Conservation (phyloP, 495 filamentous ascomycete species). For the Trypethelium eluteriae region DNA sequence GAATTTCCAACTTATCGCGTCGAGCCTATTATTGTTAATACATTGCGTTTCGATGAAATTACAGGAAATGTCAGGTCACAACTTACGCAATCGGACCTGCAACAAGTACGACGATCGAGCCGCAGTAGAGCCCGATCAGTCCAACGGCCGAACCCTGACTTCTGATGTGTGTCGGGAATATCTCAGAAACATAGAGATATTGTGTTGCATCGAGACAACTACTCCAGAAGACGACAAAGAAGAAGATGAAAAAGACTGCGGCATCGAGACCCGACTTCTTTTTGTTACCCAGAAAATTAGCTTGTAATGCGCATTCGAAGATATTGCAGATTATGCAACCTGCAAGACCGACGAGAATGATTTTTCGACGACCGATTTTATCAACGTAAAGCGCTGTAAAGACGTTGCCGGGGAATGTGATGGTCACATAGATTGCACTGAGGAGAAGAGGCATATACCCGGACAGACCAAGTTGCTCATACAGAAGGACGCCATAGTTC, state of each 20-base stretch:
- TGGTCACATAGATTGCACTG: conserved; percentile 21
- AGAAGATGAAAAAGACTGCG: conserved; percentile 27
- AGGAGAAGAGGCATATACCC: conserved; percentile 26
- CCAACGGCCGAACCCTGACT: conserved; percentile 21
- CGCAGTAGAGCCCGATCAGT: conserved; percentile 22
- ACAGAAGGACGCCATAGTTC: conserved; percentile 25
- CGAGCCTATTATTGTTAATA: conserved; percentile 4
- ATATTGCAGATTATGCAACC: conserved; percentile 20
- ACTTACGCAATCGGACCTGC: conserved; percentile 25
- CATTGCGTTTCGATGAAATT: background rate
- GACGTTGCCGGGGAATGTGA: conserved; percentile 26
- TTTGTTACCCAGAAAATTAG: conserved; percentile 16
- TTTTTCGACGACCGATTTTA: conserved; percentile 19
- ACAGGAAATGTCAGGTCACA: background rate
- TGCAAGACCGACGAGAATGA: conserved; percentile 21
- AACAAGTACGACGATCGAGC: conserved; percentile 23
- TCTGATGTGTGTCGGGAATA: conserved; percentile 21
- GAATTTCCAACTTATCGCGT: conserved; percentile 25
- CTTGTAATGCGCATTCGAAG: conserved; percentile 22
- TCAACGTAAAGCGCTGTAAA: conserved; percentile 24
- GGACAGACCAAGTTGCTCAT: conserved; percentile 19
- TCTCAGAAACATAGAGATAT: conserved; percentile 24
- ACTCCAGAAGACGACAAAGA: conserved; percentile 26
- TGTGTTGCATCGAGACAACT: conserved; percentile 25
- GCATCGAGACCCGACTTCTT: conserved; percentile 26